Base-by-base conservation (phyloP, 768 basidiomycete genomes). In the Vararia minispora region DNA sequence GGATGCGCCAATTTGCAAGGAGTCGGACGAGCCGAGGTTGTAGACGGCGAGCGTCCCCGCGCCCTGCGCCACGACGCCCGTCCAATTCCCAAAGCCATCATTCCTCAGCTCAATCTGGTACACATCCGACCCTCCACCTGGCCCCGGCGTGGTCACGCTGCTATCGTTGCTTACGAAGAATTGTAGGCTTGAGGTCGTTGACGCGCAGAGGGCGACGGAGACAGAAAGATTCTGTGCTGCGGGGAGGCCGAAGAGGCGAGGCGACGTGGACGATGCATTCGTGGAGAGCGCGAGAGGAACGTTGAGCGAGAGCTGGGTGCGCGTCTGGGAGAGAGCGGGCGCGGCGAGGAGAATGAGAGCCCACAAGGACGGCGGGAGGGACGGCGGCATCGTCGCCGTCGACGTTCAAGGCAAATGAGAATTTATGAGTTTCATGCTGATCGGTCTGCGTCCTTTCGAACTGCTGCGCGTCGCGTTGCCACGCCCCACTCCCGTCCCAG, bases 1-100 rank as follows among this genome's bases (percentile, higher is more conserved):
- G 59, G 78, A 79, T 2, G 77, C 58, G 3, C 68, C 74, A 10
- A 85, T 47, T 50, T 86, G 71, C 41, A 81, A 77, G 70, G 57
- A 20, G 66, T 57, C 31, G 64, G 54, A 12, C 51, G 55, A 28
- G 52, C 51, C 5, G 9, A 39, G 40, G 21, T 53, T 52, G 29
- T 68, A 63, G 6, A 80, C 64, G 0, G 68, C 62, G 18, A 86
- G 50, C 16, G 69, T 57, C 1, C 73, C 80, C 10, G 3, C 26
- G 1, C 76, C 78, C 4, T 56, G 47, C 0, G 52, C 43, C 29
- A 72, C 63, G 12, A 46, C 18, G 0, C 74, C 73, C 0, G 61
- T 65, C 67, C 74, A 79, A 22, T 44, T 58, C 4, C 76, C 80
- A 13, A 56, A 54, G 2, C 79, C 81, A 30, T 65, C 49, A 7